phyloP scores from a whole-genome alignment of 495 filamentous ascomycete species.

The Friedmanniomyces simplex region DNA sequence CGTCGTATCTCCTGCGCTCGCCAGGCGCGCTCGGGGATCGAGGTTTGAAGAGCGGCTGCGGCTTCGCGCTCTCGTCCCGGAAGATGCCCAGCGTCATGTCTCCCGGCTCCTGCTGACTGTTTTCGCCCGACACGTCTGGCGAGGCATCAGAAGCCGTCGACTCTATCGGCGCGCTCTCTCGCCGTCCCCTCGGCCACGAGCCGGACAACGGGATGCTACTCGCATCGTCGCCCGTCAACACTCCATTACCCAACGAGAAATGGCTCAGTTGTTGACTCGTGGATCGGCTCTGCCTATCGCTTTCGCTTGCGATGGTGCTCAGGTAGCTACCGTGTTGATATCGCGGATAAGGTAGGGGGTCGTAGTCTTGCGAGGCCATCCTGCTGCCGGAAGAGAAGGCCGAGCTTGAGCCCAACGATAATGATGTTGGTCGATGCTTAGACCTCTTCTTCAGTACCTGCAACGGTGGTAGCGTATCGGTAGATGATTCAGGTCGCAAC shows the following conservation, averaged over 20 bases:
- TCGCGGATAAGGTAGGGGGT: constrained; percentile 15
- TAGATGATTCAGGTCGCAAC: constrained; percentile 4
- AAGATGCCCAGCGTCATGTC: constrained; percentile 17
- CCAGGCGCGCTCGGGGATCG: constrained; percentile 1
- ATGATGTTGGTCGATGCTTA: constrained; percentile 3
- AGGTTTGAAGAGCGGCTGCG: constrained; percentile 15
- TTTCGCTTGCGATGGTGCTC: constrained; percentile 33
- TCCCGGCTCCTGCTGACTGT: constrained; percentile 5
- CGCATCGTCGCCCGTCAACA: constrained; percentile 19
- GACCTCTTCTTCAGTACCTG: constrained; percentile 22
- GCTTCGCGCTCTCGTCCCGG: constrained; percentile 19
- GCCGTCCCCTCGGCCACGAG: background rate
- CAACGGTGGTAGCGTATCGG: constrained; percentile 18
- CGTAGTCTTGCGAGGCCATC: constrained; percentile 12
- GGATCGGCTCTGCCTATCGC: constrained; percentile 19
- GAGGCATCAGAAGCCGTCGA: background rate
- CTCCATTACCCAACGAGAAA: constrained; percentile 20
- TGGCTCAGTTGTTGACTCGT: constrained; percentile 22
- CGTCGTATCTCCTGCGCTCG: constrained; percentile 11
- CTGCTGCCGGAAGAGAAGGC: background rate
- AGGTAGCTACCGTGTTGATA: constrained; percentile 26
- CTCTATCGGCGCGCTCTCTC: constrained; percentile 12
- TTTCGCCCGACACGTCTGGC: background rate
- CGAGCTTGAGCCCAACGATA: constrained; percentile 2
- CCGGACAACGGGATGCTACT: constrained; percentile 13